phyloP scores from a whole-genome alignment of 2,329 filamentous ascomycete genomes.

The Trichoderma cornu-damae region DNA sequence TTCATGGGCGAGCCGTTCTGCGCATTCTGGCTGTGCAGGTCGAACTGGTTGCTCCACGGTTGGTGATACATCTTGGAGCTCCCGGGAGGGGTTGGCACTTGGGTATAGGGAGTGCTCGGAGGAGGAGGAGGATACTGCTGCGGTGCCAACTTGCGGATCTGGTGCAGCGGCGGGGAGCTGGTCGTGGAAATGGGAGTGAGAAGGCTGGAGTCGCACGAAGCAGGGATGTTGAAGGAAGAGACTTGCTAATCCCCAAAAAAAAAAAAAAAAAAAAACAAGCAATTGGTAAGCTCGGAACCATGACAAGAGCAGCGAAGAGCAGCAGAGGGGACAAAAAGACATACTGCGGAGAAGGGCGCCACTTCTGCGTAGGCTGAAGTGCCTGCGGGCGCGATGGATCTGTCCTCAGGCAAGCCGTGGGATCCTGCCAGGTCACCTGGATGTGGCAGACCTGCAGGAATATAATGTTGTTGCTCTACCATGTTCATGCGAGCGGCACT shows the following conservation, averaged over 20 bases:
- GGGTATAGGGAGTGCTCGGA: slow-evolving; percentile 33
- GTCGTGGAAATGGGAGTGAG: slow-evolving; percentile 49
- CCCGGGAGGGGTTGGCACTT: slow-evolving; percentile 46
- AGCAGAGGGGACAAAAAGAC: slow-evolving; percentile 20
- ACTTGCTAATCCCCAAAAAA: too few relatives aligned
- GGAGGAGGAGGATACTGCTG: slow-evolving; percentile 39
- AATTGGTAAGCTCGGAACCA: slow-evolving; percentile 9
- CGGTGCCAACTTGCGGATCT: slow-evolving; percentile 39
- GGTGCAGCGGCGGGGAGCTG: slow-evolving; percentile 44
- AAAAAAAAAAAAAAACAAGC: not conserved
- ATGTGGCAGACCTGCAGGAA: slow-evolving; percentile 32
- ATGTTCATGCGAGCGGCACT: slow-evolving; percentile 27
- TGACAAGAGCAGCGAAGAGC: not conserved
- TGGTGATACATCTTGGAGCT: slow-evolving; percentile 42
- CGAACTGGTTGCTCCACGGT: slow-evolving; percentile 37
- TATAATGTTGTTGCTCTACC: slow-evolving; percentile 35
- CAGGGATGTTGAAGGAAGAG: slow-evolving; percentile 32
- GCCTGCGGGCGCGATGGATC: slow-evolving; percentile 22
- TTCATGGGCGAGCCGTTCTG: slow-evolving; percentile 45
- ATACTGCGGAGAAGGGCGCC: slow-evolving; percentile 31
- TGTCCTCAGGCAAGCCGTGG: slow-evolving; percentile 27
- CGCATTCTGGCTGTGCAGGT: slow-evolving; percentile 38
- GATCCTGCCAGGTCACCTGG: slow-evolving; percentile 29
- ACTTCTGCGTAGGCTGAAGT: slow-evolving; percentile 30
- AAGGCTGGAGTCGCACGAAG: slow-evolving; percentile 41